Conservation (phyloP, 2,329 filamentous ascomycete species). For the Dryadomyces quercivorus region DNA sequence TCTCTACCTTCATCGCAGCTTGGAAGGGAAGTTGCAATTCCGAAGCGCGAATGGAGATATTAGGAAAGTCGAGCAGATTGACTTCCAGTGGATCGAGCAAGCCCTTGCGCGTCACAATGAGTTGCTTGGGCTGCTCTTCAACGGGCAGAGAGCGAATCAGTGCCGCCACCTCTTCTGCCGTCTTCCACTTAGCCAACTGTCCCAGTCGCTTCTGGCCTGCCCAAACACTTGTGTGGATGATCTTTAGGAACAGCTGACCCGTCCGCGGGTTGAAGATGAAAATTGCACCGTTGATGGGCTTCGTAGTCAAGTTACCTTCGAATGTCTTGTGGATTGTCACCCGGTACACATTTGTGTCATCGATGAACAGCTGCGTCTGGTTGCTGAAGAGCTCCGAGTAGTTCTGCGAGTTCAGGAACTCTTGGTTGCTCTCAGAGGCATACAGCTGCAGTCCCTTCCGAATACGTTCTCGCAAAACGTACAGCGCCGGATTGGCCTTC, state of each 20-base stretch:
- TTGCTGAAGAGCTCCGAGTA: constrained; percentile 99
- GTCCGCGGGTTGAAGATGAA: constrained; percentile 99
- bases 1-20: constrained; percentile 99
- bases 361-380: constrained; percentile 96
- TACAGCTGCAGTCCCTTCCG: constrained; percentile 96
- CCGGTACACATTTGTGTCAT: constrained; percentile 98
- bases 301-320: constrained; percentile 96
- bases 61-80: constrained; percentile 94
- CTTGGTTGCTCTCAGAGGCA: constrained; percentile 96
- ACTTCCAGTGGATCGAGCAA: constrained; percentile 93
- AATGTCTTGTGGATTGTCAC: constrained; percentile 99
- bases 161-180: constrained; percentile 96
- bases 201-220: constrained; percentile 98
- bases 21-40: constrained; percentile 97
- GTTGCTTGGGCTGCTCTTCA: constrained; percentile 96
- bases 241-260: constrained; percentile 95
- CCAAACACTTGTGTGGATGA: constrained; percentile 99
- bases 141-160: constrained; percentile 90
- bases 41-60: constrained; percentile 95
- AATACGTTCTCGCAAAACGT: constrained; percentile 94
- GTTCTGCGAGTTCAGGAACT: constrained; percentile 98
- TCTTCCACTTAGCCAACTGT: constrained; percentile 98
- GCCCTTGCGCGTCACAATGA: constrained; percentile 97
- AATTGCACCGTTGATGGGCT: constrained; percentile 98
- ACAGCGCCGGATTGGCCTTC: constrained; percentile 96